Percentiles rank a stretch among this genome's conserved stretches.
Conservation (phyloP, 2,329 filamentous ascomycete species). For the Clonostachys rhizophaga region DNA sequence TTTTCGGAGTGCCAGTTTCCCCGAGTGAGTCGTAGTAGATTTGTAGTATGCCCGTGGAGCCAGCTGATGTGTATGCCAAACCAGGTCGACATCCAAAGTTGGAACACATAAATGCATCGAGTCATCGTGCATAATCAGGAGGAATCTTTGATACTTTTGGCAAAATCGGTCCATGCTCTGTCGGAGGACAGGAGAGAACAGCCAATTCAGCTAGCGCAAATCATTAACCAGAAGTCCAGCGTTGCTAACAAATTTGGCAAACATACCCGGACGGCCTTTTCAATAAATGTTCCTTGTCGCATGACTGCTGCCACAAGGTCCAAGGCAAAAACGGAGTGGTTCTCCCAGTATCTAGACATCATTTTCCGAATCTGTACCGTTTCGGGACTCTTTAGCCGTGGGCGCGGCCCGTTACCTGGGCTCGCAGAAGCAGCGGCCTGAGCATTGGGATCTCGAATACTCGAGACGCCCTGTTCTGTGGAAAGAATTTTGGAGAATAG, state of each 20-base stretch:
- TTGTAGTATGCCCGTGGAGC: conserved; percentile 17
- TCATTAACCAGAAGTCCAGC: too few relatives aligned
- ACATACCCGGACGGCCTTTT: conserved; percentile 59
- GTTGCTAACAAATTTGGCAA: too few relatives aligned
- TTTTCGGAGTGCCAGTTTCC: too few relatives aligned
- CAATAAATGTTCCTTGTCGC: conserved; percentile 61
- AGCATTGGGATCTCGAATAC: too few relatives aligned
- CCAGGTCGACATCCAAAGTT: conserved; percentile 33
- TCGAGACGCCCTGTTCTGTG: too few relatives aligned
- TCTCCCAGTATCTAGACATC: conserved; percentile 69
- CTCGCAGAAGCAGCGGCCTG: too few relatives aligned
- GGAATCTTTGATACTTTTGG: background rate
- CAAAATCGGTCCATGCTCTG: background rate
- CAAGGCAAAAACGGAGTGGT: conserved; percentile 56
- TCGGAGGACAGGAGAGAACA: conserved; percentile 28
- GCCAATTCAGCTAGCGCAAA: conserved; percentile 76
- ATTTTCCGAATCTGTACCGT: conserved; percentile 46
- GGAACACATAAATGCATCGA: conserved; percentile 20
- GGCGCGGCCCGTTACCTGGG: too few relatives aligned
- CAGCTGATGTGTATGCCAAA: conserved; percentile 37
- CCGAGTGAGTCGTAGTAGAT: conserved; percentile 4
- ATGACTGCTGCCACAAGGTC: conserved; percentile 63
- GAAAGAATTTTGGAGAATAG: too few relatives aligned
- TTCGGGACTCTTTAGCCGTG: too few relatives aligned
- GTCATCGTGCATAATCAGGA: background rate